These are phyloP conservation scores for Coprinopsis cinerea DNA, from an alignment of 768 basidiomycete species.

Conservation along the genomic window DNA sequence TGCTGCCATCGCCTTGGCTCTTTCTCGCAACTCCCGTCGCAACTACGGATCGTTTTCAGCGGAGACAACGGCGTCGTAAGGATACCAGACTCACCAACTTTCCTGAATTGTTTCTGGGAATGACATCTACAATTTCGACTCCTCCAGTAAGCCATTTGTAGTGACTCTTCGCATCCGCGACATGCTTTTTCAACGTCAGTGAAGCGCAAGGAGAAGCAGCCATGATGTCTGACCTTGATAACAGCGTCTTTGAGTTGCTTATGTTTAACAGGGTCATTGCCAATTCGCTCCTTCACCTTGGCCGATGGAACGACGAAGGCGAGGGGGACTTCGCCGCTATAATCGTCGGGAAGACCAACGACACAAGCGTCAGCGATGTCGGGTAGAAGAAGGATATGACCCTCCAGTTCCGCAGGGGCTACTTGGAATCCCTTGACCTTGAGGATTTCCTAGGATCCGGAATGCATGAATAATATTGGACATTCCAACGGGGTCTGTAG, in stretches of 20 bases:
- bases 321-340: constrained; percentile 68
- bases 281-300: constrained; percentile 31
- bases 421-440: constrained; percentile 61
- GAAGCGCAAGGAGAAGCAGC: background rate
- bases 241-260: constrained; percentile 41
- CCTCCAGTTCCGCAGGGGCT: constrained; percentile 63
- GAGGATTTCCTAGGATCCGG: constrained; percentile 51
- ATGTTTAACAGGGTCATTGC: constrained; percentile 26
- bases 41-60: background rate
- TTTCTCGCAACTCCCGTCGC: background rate
- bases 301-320: constrained; percentile 59
- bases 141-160: constrained; percentile 63
- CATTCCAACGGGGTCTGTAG: background rate
- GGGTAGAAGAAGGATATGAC: constrained; percentile 53
- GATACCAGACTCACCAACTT: background rate
- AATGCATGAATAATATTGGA: background rate
- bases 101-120: constrained; percentile 30
- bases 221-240: constrained; percentile 41
- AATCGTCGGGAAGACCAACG: constrained; percentile 66
- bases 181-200: constrained; percentile 32
- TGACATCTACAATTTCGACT: constrained; percentile 52
- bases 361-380: constrained; percentile 60
- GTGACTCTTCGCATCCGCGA: constrained; percentile 48
- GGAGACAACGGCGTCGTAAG: background rate
- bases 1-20: constrained; percentile 1